phyloP scores from a whole-genome alignment of 73 alveolate species.

The Loxodes magnus region DNA sequence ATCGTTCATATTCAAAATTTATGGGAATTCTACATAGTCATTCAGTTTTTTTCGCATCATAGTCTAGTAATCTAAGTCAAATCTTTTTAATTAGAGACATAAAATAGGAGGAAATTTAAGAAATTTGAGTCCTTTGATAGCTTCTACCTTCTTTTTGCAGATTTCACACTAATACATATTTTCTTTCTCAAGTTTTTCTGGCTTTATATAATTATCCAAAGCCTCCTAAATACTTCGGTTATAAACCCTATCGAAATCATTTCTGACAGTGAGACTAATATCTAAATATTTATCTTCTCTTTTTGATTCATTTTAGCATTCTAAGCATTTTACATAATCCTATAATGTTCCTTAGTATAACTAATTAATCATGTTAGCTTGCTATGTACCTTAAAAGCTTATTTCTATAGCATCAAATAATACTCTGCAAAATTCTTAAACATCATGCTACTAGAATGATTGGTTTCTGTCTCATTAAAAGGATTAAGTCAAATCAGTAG shows the following conservation, averaged over 20 bases:
- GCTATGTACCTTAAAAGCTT: conserved; percentile 37
- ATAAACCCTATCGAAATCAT: conserved; percentile 62
- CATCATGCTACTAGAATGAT: conserved; percentile 50
- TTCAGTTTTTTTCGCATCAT: conserved; percentile 53
- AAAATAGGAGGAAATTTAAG: conserved; percentile 57
- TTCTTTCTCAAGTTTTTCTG: conserved; percentile 63
- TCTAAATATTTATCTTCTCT: conserved; percentile 61
- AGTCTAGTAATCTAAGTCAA: conserved; percentile 67
- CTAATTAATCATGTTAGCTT: conserved; percentile 36
- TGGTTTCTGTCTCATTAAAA: conserved; percentile 41
- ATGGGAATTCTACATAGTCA: conserved; percentile 65
- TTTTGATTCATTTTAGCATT: conserved; percentile 65
- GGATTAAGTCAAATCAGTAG: conserved; percentile 20
- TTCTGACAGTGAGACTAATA: conserved; percentile 68
- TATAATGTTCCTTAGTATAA: conserved; percentile 46
- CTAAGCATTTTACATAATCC: conserved; percentile 67
- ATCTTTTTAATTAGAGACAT: conserved; percentile 63
- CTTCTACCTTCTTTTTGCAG: conserved; percentile 79
- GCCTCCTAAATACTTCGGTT: conserved; percentile 80
- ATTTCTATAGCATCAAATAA: conserved; percentile 87
- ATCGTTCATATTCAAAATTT: conserved; percentile 43
- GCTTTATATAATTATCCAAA: conserved; percentile 67
- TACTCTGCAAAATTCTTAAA: conserved; percentile 80
- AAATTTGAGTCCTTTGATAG: conserved; percentile 73
- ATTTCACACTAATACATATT: conserved; percentile 72